These are phyloP conservation scores for Apiospora hydei DNA, from an alignment of 2,329 filamentous ascomycete genomes.

Conservation along the genomic window DNA sequence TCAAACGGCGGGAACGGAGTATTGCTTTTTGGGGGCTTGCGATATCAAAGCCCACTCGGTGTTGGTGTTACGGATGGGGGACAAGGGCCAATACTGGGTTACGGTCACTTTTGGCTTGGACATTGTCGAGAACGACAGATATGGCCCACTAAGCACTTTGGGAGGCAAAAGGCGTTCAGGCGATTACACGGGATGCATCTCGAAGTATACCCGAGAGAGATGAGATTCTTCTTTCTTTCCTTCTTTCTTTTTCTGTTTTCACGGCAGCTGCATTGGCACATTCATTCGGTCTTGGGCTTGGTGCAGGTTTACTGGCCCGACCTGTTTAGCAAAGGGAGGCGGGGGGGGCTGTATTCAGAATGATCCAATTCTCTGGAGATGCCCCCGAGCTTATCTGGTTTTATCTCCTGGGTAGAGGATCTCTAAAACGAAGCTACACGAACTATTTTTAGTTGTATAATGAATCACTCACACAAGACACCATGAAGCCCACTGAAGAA, in stretches of 20 bases:
- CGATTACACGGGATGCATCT: not conserved
- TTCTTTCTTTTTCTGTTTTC: no score
- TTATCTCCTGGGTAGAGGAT: not conserved
- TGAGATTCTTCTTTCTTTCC: not conserved
- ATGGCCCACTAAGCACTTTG: not conserved
- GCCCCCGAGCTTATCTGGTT: not conserved
- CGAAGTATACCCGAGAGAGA: not conserved
- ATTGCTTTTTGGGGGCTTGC: not conserved
- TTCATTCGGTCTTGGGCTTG: not conserved
- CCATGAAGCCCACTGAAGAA: not conserved
- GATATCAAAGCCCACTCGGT: not conserved
- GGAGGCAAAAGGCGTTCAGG: constrained; percentile 9
- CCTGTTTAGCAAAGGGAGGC: not conserved
- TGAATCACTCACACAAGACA: not conserved
- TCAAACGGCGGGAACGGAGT: not conserved
- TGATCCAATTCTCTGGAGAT: no score
- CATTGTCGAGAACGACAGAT: not conserved
- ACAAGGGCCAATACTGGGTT: not conserved
- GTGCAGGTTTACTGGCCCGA: not conserved
- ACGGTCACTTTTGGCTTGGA: not conserved
- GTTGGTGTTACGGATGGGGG: not conserved
- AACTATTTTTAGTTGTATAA: not conserved
- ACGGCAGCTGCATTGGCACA: not conserved
- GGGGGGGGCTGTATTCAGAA: not conserved
- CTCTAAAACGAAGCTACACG: not conserved